A percentile compares a stretch with the other conserved stretches of the same genome.
Conservation (phyloP, 2,329 filamentous ascomycete genomes). For the Verticillium isaacii region DNA sequence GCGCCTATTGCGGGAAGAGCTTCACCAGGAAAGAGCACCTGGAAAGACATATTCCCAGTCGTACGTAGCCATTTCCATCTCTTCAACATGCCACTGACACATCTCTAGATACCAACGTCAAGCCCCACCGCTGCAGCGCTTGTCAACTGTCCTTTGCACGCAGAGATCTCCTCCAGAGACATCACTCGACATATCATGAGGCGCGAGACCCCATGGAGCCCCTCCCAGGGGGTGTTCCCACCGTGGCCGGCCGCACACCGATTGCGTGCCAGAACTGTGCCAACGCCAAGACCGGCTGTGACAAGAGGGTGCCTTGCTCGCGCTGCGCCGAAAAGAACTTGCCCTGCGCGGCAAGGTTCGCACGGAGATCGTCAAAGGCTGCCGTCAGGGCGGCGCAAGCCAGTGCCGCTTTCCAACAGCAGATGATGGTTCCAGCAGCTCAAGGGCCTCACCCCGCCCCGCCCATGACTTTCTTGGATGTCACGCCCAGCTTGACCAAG, state of each 20-base stretch:
- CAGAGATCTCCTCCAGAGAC: constrained; percentile 46
- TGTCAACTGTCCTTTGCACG: constrained; percentile 46
- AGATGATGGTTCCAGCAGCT: constrained; percentile 11
- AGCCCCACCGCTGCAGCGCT: constrained; percentile 43
- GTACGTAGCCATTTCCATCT: constrained; percentile 27
- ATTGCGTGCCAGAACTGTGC: constrained; percentile 36
- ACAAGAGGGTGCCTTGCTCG: constrained; percentile 31
- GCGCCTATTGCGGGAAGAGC: constrained; percentile 48
- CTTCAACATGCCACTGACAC: constrained; percentile 9
- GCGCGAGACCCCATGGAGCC: constrained; percentile 40
- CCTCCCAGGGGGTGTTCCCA: constrained; percentile 35
- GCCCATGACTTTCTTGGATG: constrained; percentile 30
- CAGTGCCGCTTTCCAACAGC: constrained; percentile 25
- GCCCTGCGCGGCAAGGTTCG: constrained; percentile 39
- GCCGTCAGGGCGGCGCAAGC: constrained; percentile 38
- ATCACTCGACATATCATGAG: constrained; percentile 48
- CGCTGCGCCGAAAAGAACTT: constrained; percentile 30
- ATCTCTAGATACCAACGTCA: constrained; percentile 47
- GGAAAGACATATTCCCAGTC: constrained; percentile 49
- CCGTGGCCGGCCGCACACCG: constrained; percentile 28
- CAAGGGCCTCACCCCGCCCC: constrained; percentile 14
- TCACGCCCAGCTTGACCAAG: constrained; percentile 22
- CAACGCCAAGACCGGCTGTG: constrained; percentile 32
- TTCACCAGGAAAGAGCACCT: constrained; percentile 53
- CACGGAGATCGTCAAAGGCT: constrained; percentile 44